Conservation (phyloP, 768 basidiomycete genomes). For the Lyophyllum semitale region DNA sequence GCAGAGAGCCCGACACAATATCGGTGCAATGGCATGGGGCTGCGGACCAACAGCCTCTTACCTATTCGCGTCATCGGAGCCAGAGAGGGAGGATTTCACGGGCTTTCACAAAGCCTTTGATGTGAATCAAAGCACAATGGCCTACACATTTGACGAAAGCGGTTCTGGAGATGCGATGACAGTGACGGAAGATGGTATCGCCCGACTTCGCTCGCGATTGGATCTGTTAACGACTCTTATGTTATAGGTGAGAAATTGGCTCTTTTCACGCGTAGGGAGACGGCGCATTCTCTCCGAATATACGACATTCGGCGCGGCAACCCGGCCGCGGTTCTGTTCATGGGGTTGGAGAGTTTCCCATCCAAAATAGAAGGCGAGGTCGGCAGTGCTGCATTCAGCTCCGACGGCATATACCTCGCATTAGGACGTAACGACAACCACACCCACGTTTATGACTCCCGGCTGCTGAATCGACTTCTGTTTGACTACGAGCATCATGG, state of each 20-base stretch:
- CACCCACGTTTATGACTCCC: slow-evolving; percentile 63
- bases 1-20: slow-evolving; percentile 22
- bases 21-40: slow-evolving; percentile 60
- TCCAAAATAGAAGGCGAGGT: slow-evolving; percentile 41
- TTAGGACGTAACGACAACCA: slow-evolving; percentile 60
- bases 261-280: slow-evolving; percentile 29
- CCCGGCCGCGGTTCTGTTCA: slow-evolving; percentile 25
- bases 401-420: slow-evolving; percentile 63
- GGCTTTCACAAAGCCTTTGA: slow-evolving; percentile 60
- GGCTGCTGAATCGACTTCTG: slow-evolving; percentile 49
- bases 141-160: slow-evolving; percentile 40
- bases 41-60: slow-evolving; percentile 32
- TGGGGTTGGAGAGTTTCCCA: slow-evolving; percentile 38
- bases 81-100: slow-evolving; percentile 24
- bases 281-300: slow-evolving; percentile 42
- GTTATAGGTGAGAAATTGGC: slow-evolving; percentile 31
- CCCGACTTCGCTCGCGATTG: not conserved
- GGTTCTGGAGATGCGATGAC: slow-evolving; percentile 58
- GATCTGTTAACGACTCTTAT: not conserved
- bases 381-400: slow-evolving; percentile 53
- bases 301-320: slow-evolving; percentile 49
- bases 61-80: slow-evolving; percentile 62
- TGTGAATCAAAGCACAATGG: slow-evolving; percentile 19
- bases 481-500: slow-evolving; percentile 49
- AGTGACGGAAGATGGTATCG: slow-evolving; percentile 45